phyloP scores from a whole-genome alignment of 1,284 basidiomycete genomes.

The Sporisorium scitamineum region DNA sequence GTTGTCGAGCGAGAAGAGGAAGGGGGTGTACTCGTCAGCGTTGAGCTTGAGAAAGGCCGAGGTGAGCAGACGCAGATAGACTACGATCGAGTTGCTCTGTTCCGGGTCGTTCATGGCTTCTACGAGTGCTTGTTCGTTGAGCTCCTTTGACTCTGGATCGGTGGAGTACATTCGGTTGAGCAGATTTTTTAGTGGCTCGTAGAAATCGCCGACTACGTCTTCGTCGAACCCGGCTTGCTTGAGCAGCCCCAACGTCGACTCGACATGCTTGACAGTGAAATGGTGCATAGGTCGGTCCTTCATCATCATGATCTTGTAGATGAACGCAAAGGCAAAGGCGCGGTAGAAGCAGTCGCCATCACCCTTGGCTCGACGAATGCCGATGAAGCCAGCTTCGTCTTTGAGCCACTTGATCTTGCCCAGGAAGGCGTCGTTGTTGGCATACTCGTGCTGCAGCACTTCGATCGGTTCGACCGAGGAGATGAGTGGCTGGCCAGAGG shows the following conservation, averaged over 20 bases:
- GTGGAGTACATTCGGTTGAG: slow-evolving; percentile 50
- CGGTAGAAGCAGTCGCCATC: slow-evolving; percentile 68
- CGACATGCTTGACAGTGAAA: slow-evolving; percentile 52
- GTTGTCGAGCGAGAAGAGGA: slow-evolving; percentile 53
- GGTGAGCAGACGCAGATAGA: slow-evolving; percentile 57
- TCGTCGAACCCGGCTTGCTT: slow-evolving; percentile 59
- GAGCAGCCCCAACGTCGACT: slow-evolving; percentile 51
- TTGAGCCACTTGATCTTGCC: slow-evolving; percentile 59
- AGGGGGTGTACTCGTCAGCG: slow-evolving; percentile 58
- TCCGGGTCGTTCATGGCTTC: slow-evolving; percentile 62
- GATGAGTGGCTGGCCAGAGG: slow-evolving; percentile 43
- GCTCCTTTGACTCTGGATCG: slow-evolving; percentile 42
- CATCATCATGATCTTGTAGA: slow-evolving; percentile 52
- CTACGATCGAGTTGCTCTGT: slow-evolving; percentile 62
- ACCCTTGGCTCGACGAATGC: slow-evolving; percentile 53
- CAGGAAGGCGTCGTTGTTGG: slow-evolving; percentile 41
- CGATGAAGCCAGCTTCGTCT: slow-evolving; percentile 46
- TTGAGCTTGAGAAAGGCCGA: slow-evolving; percentile 61
- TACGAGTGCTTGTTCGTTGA: slow-evolving; percentile 49
- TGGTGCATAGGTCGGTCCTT: slow-evolving; percentile 55
- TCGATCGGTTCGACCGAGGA: slow-evolving; percentile 51
- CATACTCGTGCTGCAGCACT: slow-evolving; percentile 50
- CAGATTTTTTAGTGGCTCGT: slow-evolving; percentile 53
- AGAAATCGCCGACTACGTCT: slow-evolving; percentile 58
- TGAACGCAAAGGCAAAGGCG: slow-evolving; percentile 60